Evolutionary conservation across 352 stramenopile genomes (phyloP).

Genomic region (Globisporangium takayamanum): DNA sequence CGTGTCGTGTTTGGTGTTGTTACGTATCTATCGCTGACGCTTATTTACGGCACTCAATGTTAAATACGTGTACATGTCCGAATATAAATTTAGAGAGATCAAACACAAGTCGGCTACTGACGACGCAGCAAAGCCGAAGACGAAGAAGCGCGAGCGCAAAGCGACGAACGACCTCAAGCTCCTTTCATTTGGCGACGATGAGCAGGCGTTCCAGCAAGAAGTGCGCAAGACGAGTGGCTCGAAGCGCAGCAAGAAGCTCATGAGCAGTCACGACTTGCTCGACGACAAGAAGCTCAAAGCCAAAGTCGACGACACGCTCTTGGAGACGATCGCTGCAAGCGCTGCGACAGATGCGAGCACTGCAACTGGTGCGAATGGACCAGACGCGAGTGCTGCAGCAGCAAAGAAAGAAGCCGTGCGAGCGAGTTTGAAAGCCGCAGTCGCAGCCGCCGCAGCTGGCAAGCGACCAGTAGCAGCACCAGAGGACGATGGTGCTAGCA

Average conservation of each 20-base stretch:
- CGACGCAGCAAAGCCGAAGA: conserved; percentile 28
- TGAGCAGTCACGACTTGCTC: conserved; percentile 69
- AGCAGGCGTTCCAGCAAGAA: conserved; percentile 61
- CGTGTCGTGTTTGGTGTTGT: too few species aligned
- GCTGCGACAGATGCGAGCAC: background rate
- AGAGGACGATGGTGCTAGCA: background rate
- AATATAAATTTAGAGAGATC: conserved; percentile 13
- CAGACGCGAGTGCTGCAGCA: background rate
- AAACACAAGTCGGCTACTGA: conserved; percentile 13
- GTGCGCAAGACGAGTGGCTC: background rate
- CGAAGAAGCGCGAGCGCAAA: conserved; percentile 85
- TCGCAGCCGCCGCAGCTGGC: background rate
- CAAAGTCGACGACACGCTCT: conserved; percentile 49
- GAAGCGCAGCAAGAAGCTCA: conserved; percentile 52
- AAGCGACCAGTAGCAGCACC: background rate
- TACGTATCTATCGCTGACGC: too few species aligned
- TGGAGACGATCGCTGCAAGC: conserved; percentile 42
- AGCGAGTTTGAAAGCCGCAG: conserved; percentile 13
- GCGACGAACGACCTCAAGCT: conserved; percentile 92
- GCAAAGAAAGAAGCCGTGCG: conserved; percentile 26
- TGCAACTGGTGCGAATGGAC: too few species aligned
- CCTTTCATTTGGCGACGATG: conserved; percentile 94
- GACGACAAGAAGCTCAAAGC: conserved; percentile 57
- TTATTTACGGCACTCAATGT: background rate
- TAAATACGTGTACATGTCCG: background rate